Conservation (phyloP, 768 basidiomycete species). For the Boletus sp. region DNA sequence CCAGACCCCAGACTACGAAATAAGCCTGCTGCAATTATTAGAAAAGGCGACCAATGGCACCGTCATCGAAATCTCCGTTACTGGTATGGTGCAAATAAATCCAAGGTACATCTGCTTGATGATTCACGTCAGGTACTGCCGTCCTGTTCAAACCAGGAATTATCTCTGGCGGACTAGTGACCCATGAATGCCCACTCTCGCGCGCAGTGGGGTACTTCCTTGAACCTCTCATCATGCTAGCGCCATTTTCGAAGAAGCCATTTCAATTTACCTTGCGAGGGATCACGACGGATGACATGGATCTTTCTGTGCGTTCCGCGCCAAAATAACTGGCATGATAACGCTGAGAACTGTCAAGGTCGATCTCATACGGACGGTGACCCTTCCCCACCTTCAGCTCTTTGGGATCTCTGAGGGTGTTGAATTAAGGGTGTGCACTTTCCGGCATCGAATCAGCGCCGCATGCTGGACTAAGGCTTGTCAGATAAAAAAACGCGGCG, state of each 20-base stretch:
- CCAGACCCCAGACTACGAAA: slow-evolving; percentile 74
- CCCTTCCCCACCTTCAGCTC: slow-evolving; percentile 83
- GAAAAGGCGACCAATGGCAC: slow-evolving; percentile 95
- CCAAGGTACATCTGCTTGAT: not conserved
- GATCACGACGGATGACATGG: slow-evolving; percentile 88
- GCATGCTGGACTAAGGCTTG: not conserved
- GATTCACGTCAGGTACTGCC: slow-evolving; percentile 67
- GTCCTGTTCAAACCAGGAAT: slow-evolving; percentile 91
- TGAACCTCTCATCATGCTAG: slow-evolving; percentile 85
- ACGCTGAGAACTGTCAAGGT: slow-evolving; percentile 45
- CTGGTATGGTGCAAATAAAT: slow-evolving; percentile 51
- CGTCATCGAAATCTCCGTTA: slow-evolving; percentile 92
- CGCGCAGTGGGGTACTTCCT: slow-evolving; percentile 93
- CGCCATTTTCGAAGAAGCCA: slow-evolving; percentile 88
- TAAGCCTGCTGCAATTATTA: slow-evolving; percentile 80
- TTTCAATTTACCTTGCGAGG: slow-evolving; percentile 79
- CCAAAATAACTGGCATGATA: slow-evolving; percentile 10
- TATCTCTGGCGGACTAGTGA: slow-evolving; percentile 74
- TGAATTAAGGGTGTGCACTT: slow-evolving; percentile 67
- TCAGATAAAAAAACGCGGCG: slow-evolving; percentile 95
- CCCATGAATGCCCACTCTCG: slow-evolving; percentile 86
- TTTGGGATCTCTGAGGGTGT: slow-evolving; percentile 90
- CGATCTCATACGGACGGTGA: slow-evolving; percentile 85
- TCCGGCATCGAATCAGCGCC: not conserved
- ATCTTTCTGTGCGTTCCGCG: slow-evolving; percentile 69